A percentile compares a stretch with the other conserved stretches of the same genome.
Conservation (phyloP, 2,329 filamentous ascomycete genomes). For the Aspergillus quadrilineatus region DNA sequence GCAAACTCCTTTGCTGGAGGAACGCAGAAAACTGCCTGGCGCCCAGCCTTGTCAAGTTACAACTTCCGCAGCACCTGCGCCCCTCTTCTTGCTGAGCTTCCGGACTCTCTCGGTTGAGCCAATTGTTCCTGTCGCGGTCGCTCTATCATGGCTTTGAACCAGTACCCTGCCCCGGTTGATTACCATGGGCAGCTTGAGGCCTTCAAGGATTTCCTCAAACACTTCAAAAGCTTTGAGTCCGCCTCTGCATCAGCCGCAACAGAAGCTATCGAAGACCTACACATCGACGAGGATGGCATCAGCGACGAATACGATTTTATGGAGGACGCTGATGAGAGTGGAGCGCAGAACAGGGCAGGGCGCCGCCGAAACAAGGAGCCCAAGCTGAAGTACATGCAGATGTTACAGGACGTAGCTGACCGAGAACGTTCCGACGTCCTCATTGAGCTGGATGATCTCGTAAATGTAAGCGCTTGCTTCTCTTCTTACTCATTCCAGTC, state of each 20-base stretch:
- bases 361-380: constrained; percentile 55
- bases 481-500: background rate
- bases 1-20: constrained; percentile 7
- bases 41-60: constrained; percentile 10
- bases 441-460: constrained; percentile 86
- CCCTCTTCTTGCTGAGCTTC: constrained; percentile 18
- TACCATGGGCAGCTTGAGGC: constrained; percentile 78
- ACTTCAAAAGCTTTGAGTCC: constrained; percentile 77
- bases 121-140: constrained; percentile 22
- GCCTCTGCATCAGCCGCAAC: constrained; percentile 66
- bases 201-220: constrained; percentile 82
- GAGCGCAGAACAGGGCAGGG: constrained; percentile 45
- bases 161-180: constrained; percentile 74
- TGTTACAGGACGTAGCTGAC: constrained; percentile 84
- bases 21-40: constrained; percentile 12
- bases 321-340: constrained; percentile 67
- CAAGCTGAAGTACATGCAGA: constrained; percentile 82
- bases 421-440: constrained; percentile 72
- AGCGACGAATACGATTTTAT: constrained; percentile 93
- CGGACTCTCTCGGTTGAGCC: constrained; percentile 20
- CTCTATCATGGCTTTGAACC: constrained; percentile 77
- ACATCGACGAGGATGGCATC: constrained; percentile 80
- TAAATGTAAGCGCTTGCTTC: constrained; percentile 53
- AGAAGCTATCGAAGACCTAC: constrained; percentile 78
- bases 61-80: constrained; percentile 15